phyloP scores from a whole-genome alignment of 805 yeast genomes.

The Pichia manshurica region DNA sequence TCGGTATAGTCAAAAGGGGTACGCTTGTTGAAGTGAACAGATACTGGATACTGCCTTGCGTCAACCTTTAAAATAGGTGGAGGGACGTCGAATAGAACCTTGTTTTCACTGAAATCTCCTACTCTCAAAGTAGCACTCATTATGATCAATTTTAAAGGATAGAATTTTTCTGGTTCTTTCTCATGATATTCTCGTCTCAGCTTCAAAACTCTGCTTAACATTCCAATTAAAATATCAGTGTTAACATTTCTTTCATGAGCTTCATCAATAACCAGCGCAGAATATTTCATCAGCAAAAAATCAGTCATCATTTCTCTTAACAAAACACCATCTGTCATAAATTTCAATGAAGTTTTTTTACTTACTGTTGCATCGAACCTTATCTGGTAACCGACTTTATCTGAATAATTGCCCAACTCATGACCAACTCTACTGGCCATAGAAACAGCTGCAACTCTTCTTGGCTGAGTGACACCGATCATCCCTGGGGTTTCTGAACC shows the following conservation, averaged over 20 bases:
- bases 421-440: conserved; percentile 77
- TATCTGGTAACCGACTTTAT: conserved; percentile 73
- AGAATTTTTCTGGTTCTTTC: conserved; percentile 41
- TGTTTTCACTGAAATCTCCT: conserved; percentile 84
- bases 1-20: conserved; percentile 77
- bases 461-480: conserved; percentile 95
- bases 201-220: conserved; percentile 79
- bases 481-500: conserved; percentile 73
- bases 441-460: conserved; percentile 91
- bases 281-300: conserved; percentile 72
- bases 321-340: conserved; percentile 93
- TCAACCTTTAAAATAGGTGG: conserved; percentile 90
- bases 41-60: conserved; percentile 92
- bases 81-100: conserved; percentile 52
- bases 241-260: conserved; percentile 97
- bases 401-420: conserved; percentile 69
- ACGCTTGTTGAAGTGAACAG: conserved; percentile 79
- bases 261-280: conserved; percentile 87
- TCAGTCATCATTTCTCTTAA: conserved; percentile 91
- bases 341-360: conserved; percentile 66
- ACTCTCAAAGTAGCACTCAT: conserved; percentile 98
- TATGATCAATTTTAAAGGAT: conserved; percentile 73
- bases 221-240: conserved; percentile 93
- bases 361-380: conserved; percentile 69
- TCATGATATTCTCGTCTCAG: conserved; percentile 54